Base-by-base conservation (phyloP, 768 basidiomycete genomes). In the Wakefieldia striispora region DNA sequence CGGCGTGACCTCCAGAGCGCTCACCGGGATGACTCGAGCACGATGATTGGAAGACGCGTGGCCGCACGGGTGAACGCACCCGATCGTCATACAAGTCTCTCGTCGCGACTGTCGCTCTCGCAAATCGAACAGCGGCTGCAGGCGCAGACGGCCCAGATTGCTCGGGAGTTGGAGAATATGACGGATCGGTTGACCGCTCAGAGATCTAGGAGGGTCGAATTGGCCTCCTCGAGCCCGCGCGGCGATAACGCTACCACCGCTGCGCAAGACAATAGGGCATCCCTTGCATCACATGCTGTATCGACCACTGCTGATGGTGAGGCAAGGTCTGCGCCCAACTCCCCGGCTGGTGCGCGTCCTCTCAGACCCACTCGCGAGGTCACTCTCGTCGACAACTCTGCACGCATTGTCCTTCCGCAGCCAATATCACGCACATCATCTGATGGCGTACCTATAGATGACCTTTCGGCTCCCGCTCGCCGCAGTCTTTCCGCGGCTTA, bases 21-120 rank as follows among this genome's bases (percentile, higher is more conserved):
- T 29, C 49, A 44, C 37, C 53, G 49, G 6, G 67, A 71, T n/a
- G 67, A 69, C 9, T 52, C 69, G 14, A 65, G 54, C 10, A 69
- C 67, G 4, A 63, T 68, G 65, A 69, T 71, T 16, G 67, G 67
- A 31, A 62, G 69, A 23, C 67, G 66, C 34, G 67, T 69, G 37
- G 64, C 68, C 3, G 70, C 70, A 3, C 67, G 67, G 46, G 46
- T 58, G 17, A 56, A 50, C 26, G 50, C 56, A 33, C 43, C 63
- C 29, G 56, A 65, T 6, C 33, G 44, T n/a, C 63, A 54, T 1
- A 37, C 43, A 16, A 51, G 51, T 27, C 55, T 57, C 41, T 57
- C 49, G 24, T 51, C 59, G 12, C 53, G 62, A 35, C 46, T 59
- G 6, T 49, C 65, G 37, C 38, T 62, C 29, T 53, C 62, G 33